Conservation (phyloP, 2,329 filamentous ascomycete species). For the Ceratocystis eucalypticola region DNA sequence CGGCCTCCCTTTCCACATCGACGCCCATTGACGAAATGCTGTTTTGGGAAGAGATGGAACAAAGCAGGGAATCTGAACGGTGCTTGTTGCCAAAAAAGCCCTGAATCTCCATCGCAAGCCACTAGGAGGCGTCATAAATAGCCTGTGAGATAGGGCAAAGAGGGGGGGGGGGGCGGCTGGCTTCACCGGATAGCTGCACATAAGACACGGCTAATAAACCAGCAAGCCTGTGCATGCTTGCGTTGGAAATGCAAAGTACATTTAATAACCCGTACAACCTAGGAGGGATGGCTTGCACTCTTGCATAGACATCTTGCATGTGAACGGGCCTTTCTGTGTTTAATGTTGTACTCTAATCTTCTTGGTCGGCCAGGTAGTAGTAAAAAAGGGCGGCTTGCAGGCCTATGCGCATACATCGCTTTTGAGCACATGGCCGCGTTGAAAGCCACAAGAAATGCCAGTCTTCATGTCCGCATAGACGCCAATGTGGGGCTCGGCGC, state of each 20-base stretch:
- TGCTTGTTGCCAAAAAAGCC: background rate
- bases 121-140: background rate
- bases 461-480: background rate
- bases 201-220: background rate
- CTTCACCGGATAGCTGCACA: background rate
- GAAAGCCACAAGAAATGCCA: background rate
- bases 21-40: background rate
- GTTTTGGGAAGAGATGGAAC: conserved; percentile 1
- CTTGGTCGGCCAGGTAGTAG: too few species aligned
- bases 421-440: too few species aligned
- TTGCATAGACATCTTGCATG: background rate
- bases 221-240: background rate
- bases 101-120: background rate
- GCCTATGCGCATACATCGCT: too few species aligned
- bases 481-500: background rate
- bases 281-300: background rate
- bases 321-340: background rate
- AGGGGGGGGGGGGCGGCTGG: background rate
- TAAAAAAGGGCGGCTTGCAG: too few species aligned
- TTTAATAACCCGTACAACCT: background rate
- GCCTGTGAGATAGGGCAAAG: background rate
- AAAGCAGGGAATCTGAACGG: background rate
- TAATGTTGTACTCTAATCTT: too few species aligned
- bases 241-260: too few species aligned
- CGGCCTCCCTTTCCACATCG: background rate